A percentile compares a stretch with the other conserved stretches of the same genome.
Conservation (phyloP, 2,329 filamentous ascomycete species). For the Claviceps pusilla region DNA sequence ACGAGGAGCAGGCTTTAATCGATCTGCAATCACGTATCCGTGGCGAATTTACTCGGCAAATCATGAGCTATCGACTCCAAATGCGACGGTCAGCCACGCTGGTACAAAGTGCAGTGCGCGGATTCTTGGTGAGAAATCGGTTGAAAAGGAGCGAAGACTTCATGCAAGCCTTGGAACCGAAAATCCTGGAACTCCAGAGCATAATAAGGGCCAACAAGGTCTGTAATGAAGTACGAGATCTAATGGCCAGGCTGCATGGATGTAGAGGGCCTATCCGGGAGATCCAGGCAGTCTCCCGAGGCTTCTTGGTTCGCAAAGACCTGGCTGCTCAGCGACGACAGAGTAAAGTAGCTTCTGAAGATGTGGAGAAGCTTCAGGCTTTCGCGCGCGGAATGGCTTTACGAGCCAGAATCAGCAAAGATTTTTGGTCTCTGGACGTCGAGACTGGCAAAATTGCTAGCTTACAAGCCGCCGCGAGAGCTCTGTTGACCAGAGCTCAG, state of each 20-base stretch:
- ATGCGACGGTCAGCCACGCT: conserved; percentile 70
- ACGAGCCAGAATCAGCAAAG: conserved; percentile 39
- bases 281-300: conserved; percentile 52
- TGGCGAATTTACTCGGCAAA: conserved; percentile 73
- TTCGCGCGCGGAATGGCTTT: conserved; percentile 51
- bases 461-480: conserved; percentile 54
- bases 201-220: conserved; percentile 56
- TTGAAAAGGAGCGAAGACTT: conserved; percentile 48
- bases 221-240: conserved; percentile 41
- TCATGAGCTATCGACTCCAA: conserved; percentile 64
- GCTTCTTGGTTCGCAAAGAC: conserved; percentile 47
- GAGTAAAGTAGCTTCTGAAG: conserved; percentile 34
- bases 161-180: conserved; percentile 54
- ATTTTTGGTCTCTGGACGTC: conserved; percentile 36
- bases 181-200: conserved; percentile 69
- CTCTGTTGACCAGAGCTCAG: conserved; percentile 41
- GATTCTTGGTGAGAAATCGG: conserved; percentile 53
- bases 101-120: conserved; percentile 66
- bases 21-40: conserved; percentile 77
- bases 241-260: conserved; percentile 43
- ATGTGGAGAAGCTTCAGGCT: conserved; percentile 48
- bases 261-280: conserved; percentile 49
- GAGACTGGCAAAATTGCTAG: conserved; percentile 34
- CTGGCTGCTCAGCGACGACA: conserved; percentile 41
- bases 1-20: conserved; percentile 60